Base-by-base conservation (phyloP, 495 filamentous ascomycete species). In the Neurospora intermedia region DNA sequence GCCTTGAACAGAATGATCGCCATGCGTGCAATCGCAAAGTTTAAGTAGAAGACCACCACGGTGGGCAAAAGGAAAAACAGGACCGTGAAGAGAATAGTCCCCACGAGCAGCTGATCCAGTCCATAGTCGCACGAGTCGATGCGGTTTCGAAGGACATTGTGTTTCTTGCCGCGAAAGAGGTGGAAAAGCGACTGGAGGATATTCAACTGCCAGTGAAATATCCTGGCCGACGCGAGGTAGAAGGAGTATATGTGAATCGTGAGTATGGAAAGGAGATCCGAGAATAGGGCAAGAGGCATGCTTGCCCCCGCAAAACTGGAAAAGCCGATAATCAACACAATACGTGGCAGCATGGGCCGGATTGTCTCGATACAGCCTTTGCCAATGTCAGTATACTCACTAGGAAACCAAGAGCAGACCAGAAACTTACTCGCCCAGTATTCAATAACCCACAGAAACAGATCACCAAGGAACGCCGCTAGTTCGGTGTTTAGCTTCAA, bases 41-140 rank as follows among this genome's bases (percentile, higher is more conserved):
- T 97, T 46, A 97, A 84, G 79, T 99, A 99, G 78, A 98, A 99
- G 11, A 98, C 96, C 54, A 94, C 86, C 39, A 99, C 92, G 3
- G 96, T 99, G 0, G 96, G 96, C 1, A 98, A 86, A 27, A 99
- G 86, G 80, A 98, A 99, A 84, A 96, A 97, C 1, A 98, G 87
- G 15, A 98, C 87, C 3, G 96, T 98, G 76, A 99, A 99, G 10
- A 99, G 86, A 31, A 98, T 98, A 2, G 96, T 98, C 42, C 96
- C 96, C 16, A 99, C 89, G 8, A 99, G 89, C 5, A 99, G 90
- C 81, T 99, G 96, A 79, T 99, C 96, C 20, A 99, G 91, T 80
- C 97, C 96, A 81, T 99, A 99, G 82, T 99, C 96, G 85, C 96
- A 99, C 45, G 93, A 95, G 79, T 99, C 96, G 75, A 98, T 98